Evolutionary conservation across 1,139 yeast species (phyloP).

Genomic region (Geotrichum australiense): DNA sequence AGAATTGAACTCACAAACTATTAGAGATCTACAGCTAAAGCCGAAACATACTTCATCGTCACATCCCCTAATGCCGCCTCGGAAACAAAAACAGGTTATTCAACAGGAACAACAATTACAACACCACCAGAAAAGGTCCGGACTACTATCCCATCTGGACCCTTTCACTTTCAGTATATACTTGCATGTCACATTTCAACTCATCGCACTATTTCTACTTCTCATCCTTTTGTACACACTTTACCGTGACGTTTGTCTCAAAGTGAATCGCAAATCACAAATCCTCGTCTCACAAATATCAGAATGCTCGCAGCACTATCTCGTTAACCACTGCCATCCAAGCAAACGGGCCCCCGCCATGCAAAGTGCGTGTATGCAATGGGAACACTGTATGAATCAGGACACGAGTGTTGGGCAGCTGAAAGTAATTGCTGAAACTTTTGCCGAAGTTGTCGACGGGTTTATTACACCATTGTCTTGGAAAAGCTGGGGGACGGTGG

Average conservation of each 20-base stretch:
- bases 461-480: constrained; percentile 68
- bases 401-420: constrained; percentile 83
- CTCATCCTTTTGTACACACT: constrained; percentile 54
- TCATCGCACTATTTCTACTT: not conserved
- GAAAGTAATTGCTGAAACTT: constrained; percentile 68
- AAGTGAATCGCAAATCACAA: constrained; percentile 40
- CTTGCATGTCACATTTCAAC: constrained; percentile 4
- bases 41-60: too few species aligned
- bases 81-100: too few species aligned
- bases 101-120: too few species aligned
- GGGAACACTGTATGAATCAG: constrained; percentile 82
- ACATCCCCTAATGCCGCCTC: too few species aligned
- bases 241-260: constrained; percentile 61
- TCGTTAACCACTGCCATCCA: constrained; percentile 61
- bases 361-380: constrained; percentile 59
- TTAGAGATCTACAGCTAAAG: too few species aligned
- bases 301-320: constrained; percentile 62
- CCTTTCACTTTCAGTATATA: constrained; percentile 3
- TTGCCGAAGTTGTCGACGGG: constrained; percentile 76
- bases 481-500: constrained; percentile 50
- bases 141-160: too few species aligned
- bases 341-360: constrained; percentile 57
- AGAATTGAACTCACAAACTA: too few species aligned
- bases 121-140: too few species aligned
- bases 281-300: constrained; percentile 51